These are phyloP conservation scores for Amesomyces nigricolor DNA, from an alignment of 2,329 filamentous ascomycete species.

Conservation along the genomic window DNA sequence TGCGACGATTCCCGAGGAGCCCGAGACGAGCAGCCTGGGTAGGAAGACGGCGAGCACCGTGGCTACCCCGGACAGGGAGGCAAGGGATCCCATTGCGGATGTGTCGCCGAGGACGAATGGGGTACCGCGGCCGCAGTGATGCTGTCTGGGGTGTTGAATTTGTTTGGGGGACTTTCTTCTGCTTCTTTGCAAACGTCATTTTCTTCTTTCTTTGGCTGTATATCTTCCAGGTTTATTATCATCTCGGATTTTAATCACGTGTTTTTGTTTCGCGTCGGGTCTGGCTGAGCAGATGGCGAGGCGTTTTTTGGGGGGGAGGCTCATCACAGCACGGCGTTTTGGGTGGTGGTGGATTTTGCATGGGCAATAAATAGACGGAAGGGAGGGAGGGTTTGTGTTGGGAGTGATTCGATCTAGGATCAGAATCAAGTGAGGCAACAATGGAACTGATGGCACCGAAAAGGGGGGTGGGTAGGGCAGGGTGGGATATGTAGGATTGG, in stretches of 20 bases:
- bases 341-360: no score
- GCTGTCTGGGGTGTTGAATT: neutral
- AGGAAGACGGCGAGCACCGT: conserved; percentile 30
- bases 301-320: neutral
- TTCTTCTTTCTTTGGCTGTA: neutral
- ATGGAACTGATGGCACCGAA: no score
- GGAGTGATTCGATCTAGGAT: no score
- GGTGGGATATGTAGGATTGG: no score
- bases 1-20: conserved; percentile 72
- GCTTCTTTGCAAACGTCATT: no score
- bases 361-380: no score
- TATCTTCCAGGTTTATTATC: neutral
- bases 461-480: no score
- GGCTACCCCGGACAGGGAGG: conserved; percentile 15
- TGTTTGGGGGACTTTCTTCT: no score
- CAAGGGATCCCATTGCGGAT: conserved; percentile 11
- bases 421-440: no score
- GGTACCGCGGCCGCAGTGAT: neutral
- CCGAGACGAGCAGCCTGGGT: conserved; percentile 37
- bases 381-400: no score
- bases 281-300: neutral
- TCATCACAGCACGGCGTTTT: neutral
- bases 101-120: conserved; percentile 17
- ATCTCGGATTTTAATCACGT: neutral
- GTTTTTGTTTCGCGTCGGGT: neutral